These are phyloP conservation scores for Solanum piurae DNA, from an alignment of 257 asterid species.

Conservation along the genomic window DNA sequence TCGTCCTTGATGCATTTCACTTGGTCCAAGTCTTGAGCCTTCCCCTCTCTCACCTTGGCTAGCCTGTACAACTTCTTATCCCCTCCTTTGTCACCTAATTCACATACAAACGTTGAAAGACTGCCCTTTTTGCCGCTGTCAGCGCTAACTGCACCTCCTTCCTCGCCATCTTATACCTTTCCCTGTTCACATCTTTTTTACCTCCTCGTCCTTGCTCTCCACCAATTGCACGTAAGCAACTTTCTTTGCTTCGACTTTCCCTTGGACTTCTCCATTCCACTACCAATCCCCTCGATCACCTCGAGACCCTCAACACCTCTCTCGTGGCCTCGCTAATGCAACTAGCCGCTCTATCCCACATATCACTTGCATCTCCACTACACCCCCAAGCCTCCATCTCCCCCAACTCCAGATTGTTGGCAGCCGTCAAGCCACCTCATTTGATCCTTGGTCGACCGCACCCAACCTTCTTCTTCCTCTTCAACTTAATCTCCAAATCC, in stretches of 20 bases:
- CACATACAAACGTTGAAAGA: too few species aligned
- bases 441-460: not conserved
- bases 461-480: not conserved
- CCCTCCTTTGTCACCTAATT: too few species aligned
- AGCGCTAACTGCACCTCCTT: not conserved
- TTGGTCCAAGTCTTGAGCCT: too few species aligned
- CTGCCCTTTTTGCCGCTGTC: not conserved
- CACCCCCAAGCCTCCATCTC: not conserved
- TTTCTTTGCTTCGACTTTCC: not conserved
- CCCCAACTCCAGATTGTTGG: not conserved
- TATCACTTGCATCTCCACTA: not conserved
- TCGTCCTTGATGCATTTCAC: too few species aligned
- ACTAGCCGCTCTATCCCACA: not conserved
- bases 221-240: not conserved
- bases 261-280: not conserved
- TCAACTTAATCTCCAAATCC: not conserved
- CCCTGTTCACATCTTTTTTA: not conserved
- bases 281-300: too few species aligned
- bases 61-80: too few species aligned
- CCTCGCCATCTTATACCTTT: not conserved
- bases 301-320: not conserved
- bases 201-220: not conserved
- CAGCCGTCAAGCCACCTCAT: not conserved
- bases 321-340: not conserved
- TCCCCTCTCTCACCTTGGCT: too few species aligned